These are phyloP conservation scores for Gossypium bickii DNA, from an alignment of 345 rosid genomes.

Conservation along the genomic window DNA sequence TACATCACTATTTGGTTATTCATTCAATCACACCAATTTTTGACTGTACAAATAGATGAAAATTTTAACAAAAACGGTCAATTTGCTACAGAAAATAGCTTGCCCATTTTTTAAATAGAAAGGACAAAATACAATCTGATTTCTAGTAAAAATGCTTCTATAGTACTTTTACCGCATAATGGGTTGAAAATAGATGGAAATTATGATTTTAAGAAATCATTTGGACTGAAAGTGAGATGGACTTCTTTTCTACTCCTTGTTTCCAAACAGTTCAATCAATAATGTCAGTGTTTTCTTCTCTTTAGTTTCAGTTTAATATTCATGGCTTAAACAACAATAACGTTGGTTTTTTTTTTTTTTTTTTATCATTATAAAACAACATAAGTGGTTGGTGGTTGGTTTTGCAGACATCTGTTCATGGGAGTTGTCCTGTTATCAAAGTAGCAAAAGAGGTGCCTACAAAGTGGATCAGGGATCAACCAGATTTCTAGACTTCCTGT, in stretches of 20 bases:
- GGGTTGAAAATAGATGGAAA: constrained; percentile 34
- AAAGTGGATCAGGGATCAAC: constrained; percentile 64
- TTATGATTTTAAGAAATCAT: constrained; percentile 44
- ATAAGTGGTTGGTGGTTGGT: background rate
- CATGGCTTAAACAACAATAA: background rate
- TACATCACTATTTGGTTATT: too few relatives aligned
- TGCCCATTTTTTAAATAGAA: too few relatives aligned
- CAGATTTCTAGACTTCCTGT: background rate
- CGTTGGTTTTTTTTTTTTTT: background rate
- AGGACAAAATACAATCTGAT: too few relatives aligned
- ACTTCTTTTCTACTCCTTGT: constrained; percentile 51
- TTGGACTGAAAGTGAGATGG: constrained; percentile 46
- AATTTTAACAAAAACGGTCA: too few relatives aligned
- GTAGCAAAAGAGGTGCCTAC: constrained; percentile 70
- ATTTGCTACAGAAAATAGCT: too few relatives aligned
- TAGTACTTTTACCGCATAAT: constrained; percentile 29
- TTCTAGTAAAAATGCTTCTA: too few relatives aligned
- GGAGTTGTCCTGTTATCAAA: constrained; percentile 52
- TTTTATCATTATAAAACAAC: background rate
- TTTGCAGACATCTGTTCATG: constrained; percentile 49
- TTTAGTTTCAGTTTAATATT: background rate
- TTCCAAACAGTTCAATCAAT: constrained; percentile 58
- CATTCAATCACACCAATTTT: too few relatives aligned
- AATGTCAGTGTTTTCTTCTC: constrained; percentile 19
- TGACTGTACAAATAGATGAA: accelerated